These are phyloP conservation scores for Dittrichia graveolens DNA, from an alignment of 129 eudicot genomes.

Conservation along the genomic window DNA sequence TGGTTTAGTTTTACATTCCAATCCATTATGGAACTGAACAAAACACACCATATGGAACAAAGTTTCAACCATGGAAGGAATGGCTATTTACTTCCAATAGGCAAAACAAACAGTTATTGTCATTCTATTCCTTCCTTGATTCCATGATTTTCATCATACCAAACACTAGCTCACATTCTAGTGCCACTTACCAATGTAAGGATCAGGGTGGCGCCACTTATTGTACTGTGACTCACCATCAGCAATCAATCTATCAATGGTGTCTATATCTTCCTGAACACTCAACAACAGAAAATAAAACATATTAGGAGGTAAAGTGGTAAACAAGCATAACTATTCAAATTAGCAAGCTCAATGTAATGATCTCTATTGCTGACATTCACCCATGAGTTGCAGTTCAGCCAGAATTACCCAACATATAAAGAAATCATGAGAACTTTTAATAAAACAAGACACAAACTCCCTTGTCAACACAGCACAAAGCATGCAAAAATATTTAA, in stretches of 20 bases:
- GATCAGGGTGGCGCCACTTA: slow-evolving; percentile 98
- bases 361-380: background rate
- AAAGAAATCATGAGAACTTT: no score
- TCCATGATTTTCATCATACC: background rate
- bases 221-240: slow-evolving; percentile 79
- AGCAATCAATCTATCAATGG: slow-evolving; percentile 89
- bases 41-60: no score
- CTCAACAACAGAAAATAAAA: slow-evolving; percentile 14
- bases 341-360: slow-evolving; percentile 1
- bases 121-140: slow-evolving; percentile 1
- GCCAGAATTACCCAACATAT: background rate
- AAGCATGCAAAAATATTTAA: no score
- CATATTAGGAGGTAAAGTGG: slow-evolving; percentile 22
- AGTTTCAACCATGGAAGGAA: background rate
- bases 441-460: no score
- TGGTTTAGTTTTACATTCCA: background rate
- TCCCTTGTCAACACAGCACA: no score
- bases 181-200: slow-evolving; percentile 73
- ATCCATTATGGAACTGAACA: no score
- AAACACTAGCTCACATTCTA: background rate
- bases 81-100: background rate
- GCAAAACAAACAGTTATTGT: background rate
- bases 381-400: background rate
- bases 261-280: slow-evolving; percentile 77
- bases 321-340: background rate